These are phyloP conservation scores for Platanthera guangdongensis DNA, from an alignment of 106 monocot species.

Conservation along the genomic window DNA sequence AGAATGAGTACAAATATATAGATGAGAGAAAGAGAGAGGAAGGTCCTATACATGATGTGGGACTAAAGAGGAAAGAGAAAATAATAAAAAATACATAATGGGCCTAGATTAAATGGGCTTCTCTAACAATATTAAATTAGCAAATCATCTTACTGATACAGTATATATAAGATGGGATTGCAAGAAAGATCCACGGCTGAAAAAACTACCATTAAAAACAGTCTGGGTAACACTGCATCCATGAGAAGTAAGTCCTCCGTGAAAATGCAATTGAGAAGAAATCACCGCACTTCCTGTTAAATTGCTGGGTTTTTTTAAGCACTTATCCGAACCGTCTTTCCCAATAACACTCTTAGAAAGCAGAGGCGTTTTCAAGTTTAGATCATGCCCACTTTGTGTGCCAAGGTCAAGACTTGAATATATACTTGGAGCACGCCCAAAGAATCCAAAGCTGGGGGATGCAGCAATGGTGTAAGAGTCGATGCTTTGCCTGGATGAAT, in stretches of 20 bases:
- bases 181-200: background rate
- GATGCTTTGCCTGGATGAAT: constrained; percentile 47
- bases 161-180: background rate
- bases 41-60: no score
- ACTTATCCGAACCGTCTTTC: constrained; percentile 26
- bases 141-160: background rate
- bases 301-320: constrained; percentile 15
- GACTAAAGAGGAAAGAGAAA: no score
- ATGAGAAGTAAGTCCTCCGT: constrained; percentile 24
- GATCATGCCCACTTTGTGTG: constrained; percentile 30
- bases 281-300: constrained; percentile 8
- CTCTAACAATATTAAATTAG: no score
- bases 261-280: constrained; percentile 35
- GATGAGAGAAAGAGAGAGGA: no score
- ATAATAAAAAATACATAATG: no score
- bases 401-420: constrained; percentile 38
- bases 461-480: constrained; percentile 71
- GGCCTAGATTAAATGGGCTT: no score
- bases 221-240: constrained; percentile 77
- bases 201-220: constrained; percentile 73
- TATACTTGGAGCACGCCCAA: constrained; percentile 29
- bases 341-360: constrained; percentile 19
- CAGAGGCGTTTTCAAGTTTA: constrained; percentile 38
- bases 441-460: constrained; percentile 67
- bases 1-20: no score